Base-by-base conservation (phyloP, 2,329 filamentous ascomycete species). In the Colletotrichum higginsianum region DNA sequence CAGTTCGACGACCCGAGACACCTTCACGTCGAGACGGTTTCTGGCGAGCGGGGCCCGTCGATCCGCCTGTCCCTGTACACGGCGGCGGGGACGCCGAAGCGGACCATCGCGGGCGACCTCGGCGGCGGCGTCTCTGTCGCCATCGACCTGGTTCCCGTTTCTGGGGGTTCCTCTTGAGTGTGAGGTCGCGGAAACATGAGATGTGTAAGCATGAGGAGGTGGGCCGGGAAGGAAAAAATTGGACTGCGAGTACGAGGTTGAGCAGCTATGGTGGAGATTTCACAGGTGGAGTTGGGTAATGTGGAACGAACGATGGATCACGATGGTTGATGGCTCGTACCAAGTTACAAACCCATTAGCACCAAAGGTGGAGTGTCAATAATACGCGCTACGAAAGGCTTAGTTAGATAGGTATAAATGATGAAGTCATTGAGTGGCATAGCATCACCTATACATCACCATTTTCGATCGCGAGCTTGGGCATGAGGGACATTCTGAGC, bases 1-100 rank as follows among this genome's bases (percentile, higher is more conserved):
- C 60, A 71, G 50, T 71, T 65, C 3, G 70, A 66, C 15, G 70
- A 72, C 26, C 50, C 70, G 3, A 65, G 70, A 15, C 44, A 66
- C 23, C 44, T 72, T 16, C 21, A 47, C 15, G 40, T 71, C 18
- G 30, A 57, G 9, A 47, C 66, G 1, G 42, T 71, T 7, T 56
- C 70, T 18, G 49, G 44, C 15, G 61, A 26, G 7, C 18, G 35
- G 15, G n/a, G 44, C 8, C 21, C 12, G 7, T 49, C 57, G 13
- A 58, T 72, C 16, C 60, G 66, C 0, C 16, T 72, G 30, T 53
- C 70, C 0, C 15, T 72, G 49, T 71, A 72, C 38, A 71, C 66
- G 3, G 55, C 66, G 1, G 52, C n/a, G 4, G 70, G 66, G 9
- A 60, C 68, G 8, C 12, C 35, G 12, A 62, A 53, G 42, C 70